Evolutionary conservation across 169 alveolate genomes (phyloP), one percentile per base, ranked within the genome.

Genomic region (Eimeria nieschulzi): DNA sequence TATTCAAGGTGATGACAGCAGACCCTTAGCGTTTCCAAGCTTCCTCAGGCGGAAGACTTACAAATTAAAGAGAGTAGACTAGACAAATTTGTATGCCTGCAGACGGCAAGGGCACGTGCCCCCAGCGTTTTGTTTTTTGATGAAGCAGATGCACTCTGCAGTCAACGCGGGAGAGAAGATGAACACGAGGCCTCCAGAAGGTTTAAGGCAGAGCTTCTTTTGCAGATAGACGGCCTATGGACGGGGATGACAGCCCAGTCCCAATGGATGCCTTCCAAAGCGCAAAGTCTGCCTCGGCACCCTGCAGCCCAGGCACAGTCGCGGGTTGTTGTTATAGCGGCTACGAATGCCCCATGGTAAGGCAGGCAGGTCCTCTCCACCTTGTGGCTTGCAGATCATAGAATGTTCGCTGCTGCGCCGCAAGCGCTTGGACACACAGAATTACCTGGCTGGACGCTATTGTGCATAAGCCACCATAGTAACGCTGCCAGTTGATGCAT

Each of bases 111-210:
- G 51, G 96, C 96, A 90, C 96, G 97, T 71, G 97, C 97, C 46
- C 99, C 99, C 13, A 95, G 98, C 26, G 96, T 98, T 73, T 96
- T 98, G 59, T 98, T 98, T 94, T 95, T 98, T 64, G 99, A 98
- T 92, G 99, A 98, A 94, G 95, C 97, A 5, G 99, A 98, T 91
- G 96, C 98, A 8, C 94, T 98, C 21, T 95, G 97, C 96, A 90
- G 97, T 56, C 94, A 96, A 93, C 96, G 99, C 54, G 96, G 96
- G 0, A 94, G 91, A 21, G 95, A 96, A 51, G 94, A 91, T 51
- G 98, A 97, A 82, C 98, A 97, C 94, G 98, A 97, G 86, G 97
- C 98, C 8, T 92, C 96, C 61, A 92, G 97, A 63, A 94, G 98
- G 87, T 98, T 97, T 9, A 97, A 97, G 91, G 94, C 98, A 9